Conservation (phyloP, 768 basidiomycete species). For the Boletus bicolor region DNA sequence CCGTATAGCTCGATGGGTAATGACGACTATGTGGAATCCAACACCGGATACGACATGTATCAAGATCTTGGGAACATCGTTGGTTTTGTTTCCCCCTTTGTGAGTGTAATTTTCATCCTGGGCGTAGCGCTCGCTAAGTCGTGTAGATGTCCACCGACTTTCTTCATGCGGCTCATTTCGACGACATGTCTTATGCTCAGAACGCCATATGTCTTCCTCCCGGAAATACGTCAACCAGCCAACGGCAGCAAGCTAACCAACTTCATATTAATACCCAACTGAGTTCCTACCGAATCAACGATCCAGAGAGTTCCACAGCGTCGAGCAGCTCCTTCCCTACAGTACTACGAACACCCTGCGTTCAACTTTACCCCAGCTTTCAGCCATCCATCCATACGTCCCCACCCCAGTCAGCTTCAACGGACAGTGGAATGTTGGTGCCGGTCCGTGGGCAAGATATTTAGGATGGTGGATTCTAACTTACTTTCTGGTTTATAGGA, state of each 20-base stretch:
- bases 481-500: constrained; percentile 10
- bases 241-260: constrained; percentile 6
- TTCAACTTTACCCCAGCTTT: not conserved
- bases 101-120: constrained; percentile 10
- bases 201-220: not conserved
- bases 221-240: not conserved
- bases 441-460: constrained; percentile 8
- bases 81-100: not conserved
- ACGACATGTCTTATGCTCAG: not conserved
- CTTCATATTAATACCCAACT: constrained; percentile 24
- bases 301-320: constrained; percentile 16
- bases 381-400: constrained; percentile 4
- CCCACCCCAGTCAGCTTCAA: constrained; percentile 12
- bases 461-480: not conserved
- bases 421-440: not conserved
- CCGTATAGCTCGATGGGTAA: not conserved
- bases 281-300: not conserved
- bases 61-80: not conserved
- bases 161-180: not conserved
- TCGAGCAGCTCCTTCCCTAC: constrained; percentile 10
- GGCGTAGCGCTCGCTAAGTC: not conserved
- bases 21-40: not conserved
- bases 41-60: not conserved
- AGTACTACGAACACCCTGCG: constrained; percentile 10
- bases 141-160: constrained; percentile 3